Conservation (phyloP, 1,139 yeast species). For the Taphrina communis region DNA sequence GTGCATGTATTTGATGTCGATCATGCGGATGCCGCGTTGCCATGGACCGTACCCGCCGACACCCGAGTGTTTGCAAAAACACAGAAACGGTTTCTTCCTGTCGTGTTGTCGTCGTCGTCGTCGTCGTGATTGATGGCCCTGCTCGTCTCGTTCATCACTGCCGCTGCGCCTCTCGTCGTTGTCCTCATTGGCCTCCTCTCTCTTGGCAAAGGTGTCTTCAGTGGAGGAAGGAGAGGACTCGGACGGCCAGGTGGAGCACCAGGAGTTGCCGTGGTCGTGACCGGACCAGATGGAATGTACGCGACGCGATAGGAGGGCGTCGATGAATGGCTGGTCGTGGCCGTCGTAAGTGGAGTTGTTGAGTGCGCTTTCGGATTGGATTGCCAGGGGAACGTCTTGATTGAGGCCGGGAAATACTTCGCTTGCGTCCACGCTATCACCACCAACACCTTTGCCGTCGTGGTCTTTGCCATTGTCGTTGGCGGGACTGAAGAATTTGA, state of each 20-base stretch:
- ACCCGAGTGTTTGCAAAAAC: constrained; percentile 15
- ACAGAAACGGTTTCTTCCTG: constrained; percentile 6
- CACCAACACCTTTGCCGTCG: neutral
- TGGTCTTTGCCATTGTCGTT: no score
- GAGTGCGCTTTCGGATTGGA: constrained; percentile 11
- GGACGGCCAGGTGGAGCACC: constrained; percentile 5
- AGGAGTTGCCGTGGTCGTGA: constrained; percentile 16
- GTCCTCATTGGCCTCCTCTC: neutral
- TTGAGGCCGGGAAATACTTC: constrained; percentile 8
- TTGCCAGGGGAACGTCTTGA: constrained; percentile 3
- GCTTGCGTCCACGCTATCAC: neutral
- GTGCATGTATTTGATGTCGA: neutral
- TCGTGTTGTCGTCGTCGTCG: no score
- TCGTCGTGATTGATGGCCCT: no score
- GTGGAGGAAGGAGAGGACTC: neutral
- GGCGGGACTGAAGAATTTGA: neutral
- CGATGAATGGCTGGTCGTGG: constrained; percentile 11
- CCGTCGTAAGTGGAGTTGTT: neutral
- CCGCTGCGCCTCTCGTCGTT: neutral
- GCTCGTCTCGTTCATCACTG: neutral
- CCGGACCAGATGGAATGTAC: constrained; percentile 18
- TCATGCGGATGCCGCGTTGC: constrained; percentile 18
- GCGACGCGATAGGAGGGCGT: neutral
- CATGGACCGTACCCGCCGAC: constrained; percentile 19
- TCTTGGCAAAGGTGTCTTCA: neutral